Evolutionary conservation across 495 filamentous ascomycete species (phyloP).

Genomic region (Tuber microsphaerosporum): DNA sequence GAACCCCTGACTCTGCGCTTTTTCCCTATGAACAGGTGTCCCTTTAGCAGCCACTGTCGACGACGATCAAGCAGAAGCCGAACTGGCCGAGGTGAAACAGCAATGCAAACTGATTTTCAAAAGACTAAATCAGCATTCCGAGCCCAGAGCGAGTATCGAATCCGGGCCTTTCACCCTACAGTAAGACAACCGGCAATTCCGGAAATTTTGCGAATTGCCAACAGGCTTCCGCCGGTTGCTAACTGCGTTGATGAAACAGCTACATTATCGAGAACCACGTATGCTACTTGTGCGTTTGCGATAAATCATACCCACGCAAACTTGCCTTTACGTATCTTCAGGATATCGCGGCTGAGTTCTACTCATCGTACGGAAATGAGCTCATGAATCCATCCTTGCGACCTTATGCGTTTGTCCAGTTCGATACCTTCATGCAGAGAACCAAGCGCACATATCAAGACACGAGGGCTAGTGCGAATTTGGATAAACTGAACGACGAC

Average conservation of each 20-base stretch:
- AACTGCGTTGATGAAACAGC: constrained; percentile 45
- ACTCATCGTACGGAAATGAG: constrained; percentile 69
- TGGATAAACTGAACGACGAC: constrained; percentile 89
- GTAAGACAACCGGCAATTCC: constrained; percentile 48
- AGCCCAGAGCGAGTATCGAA: constrained; percentile 88
- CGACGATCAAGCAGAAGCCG: constrained; percentile 71
- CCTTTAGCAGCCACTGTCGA: constrained; percentile 93
- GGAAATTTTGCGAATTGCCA: not conserved
- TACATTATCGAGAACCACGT: constrained; percentile 77
- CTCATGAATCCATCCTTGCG: constrained; percentile 67
- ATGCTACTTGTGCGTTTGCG: constrained; percentile 87
- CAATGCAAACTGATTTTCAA: constrained; percentile 87
- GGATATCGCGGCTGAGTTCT: constrained; percentile 85
- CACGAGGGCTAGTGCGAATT: constrained; percentile 74
- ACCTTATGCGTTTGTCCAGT: constrained; percentile 93
- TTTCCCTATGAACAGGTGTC: constrained; percentile 56
- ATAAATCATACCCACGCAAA: constrained; percentile 90
- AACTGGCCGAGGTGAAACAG: constrained; percentile 78
- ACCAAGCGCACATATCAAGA: constrained; percentile 95
- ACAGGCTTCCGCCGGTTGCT: constrained; percentile 2
- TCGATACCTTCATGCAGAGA: constrained; percentile 91
- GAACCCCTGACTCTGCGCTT: not conserved
- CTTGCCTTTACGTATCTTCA: constrained; percentile 97
- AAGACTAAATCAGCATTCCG: constrained; percentile 75
- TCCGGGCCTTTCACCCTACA: constrained; percentile 77